Conservation (phyloP, 1,284 basidiomycete species). For the Sanghuangporus sanghuang region DNA sequence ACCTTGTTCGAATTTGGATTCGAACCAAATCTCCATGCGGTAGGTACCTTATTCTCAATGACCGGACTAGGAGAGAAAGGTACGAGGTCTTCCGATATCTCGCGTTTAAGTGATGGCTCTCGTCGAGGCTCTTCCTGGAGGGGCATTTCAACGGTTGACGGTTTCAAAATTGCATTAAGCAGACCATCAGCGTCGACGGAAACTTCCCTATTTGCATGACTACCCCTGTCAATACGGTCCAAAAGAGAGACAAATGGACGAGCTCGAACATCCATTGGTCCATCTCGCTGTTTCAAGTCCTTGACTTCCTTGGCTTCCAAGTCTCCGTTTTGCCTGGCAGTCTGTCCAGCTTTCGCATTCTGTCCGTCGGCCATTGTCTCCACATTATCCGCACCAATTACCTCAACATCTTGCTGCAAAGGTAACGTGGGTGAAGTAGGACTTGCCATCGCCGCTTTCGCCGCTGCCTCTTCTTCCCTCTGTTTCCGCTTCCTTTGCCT, state of each 20-base stretch:
- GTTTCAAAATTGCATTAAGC: neutral
- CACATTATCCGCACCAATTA: neutral
- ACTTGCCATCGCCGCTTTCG: constrained; percentile 17
- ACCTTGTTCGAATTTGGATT: too few relatives aligned
- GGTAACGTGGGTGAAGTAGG: neutral
- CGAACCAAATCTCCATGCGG: neutral
- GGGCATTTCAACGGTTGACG: neutral
- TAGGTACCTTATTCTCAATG: constrained; percentile 6
- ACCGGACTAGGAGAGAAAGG: neutral
- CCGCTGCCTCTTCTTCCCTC: constrained; percentile 34
- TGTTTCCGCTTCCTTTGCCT: constrained; percentile 40
- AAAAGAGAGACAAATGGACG: neutral
- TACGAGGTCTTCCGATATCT: constrained; percentile 1
- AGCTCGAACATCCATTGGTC: neutral
- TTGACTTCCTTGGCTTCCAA: neutral
- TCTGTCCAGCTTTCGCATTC: neutral
- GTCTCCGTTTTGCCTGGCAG: neutral
- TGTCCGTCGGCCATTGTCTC: neutral
- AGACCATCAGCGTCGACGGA: neutral
- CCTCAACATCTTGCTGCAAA: neutral
- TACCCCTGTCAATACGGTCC: neutral
- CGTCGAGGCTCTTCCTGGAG: neutral
- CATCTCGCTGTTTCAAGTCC: too few relatives aligned
- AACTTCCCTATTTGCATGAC: neutral
- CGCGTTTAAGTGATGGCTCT: neutral